phyloP scores from a whole-genome alignment of 768 basidiomycete species.

The Trametes punicea region DNA sequence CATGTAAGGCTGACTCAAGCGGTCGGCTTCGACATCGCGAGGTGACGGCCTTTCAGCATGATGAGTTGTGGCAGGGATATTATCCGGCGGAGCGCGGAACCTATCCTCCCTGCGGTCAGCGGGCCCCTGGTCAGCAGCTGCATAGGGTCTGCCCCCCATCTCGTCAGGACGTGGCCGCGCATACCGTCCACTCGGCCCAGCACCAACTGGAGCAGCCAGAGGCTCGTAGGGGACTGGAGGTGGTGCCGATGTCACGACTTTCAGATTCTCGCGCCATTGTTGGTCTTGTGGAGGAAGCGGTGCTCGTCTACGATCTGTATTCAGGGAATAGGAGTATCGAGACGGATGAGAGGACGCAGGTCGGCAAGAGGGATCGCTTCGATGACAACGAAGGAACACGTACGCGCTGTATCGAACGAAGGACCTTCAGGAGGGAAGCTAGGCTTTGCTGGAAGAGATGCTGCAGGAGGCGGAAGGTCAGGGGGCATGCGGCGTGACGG shows the following conservation, averaged over 20 bases:
- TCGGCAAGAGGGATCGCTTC: conserved; percentile 26
- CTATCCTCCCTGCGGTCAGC: conserved; percentile 5
- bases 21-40: conserved; percentile 2
- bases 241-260: conserved; percentile 13
- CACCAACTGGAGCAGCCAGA: background rate
- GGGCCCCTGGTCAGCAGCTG: background rate
- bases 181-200: background rate
- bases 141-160: background rate
- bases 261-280: conserved; percentile 34
- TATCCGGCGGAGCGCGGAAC: background rate
- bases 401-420: conserved; percentile 21
- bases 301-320: conserved; percentile 35
- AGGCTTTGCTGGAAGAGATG: conserved; percentile 17
- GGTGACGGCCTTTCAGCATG: conserved; percentile 1
- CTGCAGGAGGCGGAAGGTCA: conserved; percentile 5
- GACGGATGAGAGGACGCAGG: conserved; percentile 17
- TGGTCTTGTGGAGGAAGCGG: conserved; percentile 45
- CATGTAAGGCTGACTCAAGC: conserved; percentile 5
- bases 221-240: background rate
- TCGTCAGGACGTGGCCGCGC: background rate
- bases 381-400: conserved; percentile 22
- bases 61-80: conserved; percentile 15
- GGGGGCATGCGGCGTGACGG: background rate
- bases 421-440: conserved; percentile 3
- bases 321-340: conserved; percentile 27